phyloP scores from a whole-genome alignment of 805 yeast genomes.

The Teunomyces gatunensis region DNA sequence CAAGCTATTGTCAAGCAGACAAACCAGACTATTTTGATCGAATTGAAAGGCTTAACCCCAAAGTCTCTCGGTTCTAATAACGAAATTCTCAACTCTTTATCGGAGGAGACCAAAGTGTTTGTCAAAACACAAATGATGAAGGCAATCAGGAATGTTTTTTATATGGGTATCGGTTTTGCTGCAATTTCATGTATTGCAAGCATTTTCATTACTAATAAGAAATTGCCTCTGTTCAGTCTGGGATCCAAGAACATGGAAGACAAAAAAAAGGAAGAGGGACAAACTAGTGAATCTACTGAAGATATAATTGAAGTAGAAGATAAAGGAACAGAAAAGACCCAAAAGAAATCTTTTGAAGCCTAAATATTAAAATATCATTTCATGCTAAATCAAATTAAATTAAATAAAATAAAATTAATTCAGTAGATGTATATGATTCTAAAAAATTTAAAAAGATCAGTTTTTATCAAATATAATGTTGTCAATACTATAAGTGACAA shows the following conservation, averaged over 20 bases:
- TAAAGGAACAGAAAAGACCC: too few relatives aligned
- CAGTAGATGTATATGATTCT: too few relatives aligned
- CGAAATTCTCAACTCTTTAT: constrained; percentile 13
- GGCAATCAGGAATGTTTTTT: constrained; percentile 40
- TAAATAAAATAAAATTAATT: too few relatives aligned
- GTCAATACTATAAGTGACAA: too few relatives aligned
- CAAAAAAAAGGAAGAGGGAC: neutral
- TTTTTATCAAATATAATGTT: too few relatives aligned
- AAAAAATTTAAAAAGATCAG: too few relatives aligned
- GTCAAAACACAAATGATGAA: constrained; percentile 33
- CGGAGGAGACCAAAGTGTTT: constrained; percentile 21
- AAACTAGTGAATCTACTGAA: neutral
- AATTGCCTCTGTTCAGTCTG: constrained; percentile 27
- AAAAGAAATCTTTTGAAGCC: too few relatives aligned
- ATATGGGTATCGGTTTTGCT: constrained; percentile 38
- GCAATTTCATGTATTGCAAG: constrained; percentile 26
- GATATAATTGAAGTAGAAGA: neutral
- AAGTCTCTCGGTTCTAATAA: constrained; percentile 15
- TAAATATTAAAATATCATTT: too few relatives aligned
- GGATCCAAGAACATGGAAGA: neutral
- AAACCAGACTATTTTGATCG: constrained; percentile 15
- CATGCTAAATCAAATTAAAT: too few relatives aligned
- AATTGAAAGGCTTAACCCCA: constrained; percentile 16
- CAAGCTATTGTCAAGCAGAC: constrained; percentile 6
- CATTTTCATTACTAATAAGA: constrained; percentile 39